Base-by-base conservation (phyloP, 139 green algal genomes). In the Chlorella vulgaris region DNA sequence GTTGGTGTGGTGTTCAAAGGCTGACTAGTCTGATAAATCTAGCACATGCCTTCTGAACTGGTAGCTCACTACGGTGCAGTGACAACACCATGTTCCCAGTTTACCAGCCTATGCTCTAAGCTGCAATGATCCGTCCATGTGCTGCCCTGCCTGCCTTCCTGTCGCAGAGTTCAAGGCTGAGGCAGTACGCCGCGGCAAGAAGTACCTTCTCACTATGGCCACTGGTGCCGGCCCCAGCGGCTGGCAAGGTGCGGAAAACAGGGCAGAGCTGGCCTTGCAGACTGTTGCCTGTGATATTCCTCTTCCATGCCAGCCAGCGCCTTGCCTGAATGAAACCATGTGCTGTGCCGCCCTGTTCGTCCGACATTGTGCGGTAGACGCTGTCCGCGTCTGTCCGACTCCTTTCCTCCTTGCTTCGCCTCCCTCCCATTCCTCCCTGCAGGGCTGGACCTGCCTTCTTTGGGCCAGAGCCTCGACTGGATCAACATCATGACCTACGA, bases 401-500 rank as follows among this genome's bases (percentile, higher is more conserved):
- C 65, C 35, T 13, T 4, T 35, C 33, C 19, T 39, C 69, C 5
- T 65, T n/a, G n/a, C n/a, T n/a, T n/a, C n/a, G n/a, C n/a, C n/a
- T 15, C 47, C n/a, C 55, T 21, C 43, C 18, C 18, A 26, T n/a
- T 21, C 21, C 5, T 5, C 55, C n/a, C 5, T 51, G 51, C 79
- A 80, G 79, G 79, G 28, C 70, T 84, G 70, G 79, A 84, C 33
- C 67, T 84, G 7, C 60, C 70, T 10, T 36, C 29, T 47, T 42
- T 84, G 33, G 67, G 33, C 2, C 66, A 70, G 62, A 60, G 29
- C 33, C 39, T 80, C 21, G 79, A 84, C 67, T 84, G 65, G 3
- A 84, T 84, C 42, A 81, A 84, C 47, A 40, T 84, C 47, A 84
- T 84, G 79, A 79, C 79, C 29, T 84, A 84, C 67, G 79, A 84